phyloP scores from a whole-genome alignment of 2,329 filamentous ascomycete genomes.

The Diaporthe destruens region DNA sequence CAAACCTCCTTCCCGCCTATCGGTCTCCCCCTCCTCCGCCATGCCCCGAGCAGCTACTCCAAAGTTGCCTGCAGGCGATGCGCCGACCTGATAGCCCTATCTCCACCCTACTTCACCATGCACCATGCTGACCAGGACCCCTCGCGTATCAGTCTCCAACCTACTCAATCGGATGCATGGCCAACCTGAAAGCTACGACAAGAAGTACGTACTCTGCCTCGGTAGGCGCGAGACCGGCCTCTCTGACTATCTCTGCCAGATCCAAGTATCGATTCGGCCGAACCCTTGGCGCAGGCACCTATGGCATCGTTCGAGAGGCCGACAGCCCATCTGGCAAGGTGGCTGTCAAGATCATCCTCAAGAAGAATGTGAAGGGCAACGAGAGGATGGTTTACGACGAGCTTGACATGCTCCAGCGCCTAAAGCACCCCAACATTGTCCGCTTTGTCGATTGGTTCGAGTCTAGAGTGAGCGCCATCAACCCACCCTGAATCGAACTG shows the following conservation, averaged over 20 bases:
- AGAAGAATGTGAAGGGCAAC: slow-evolving; percentile 99
- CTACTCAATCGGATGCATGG: slow-evolving; percentile 97
- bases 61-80: slow-evolving; percentile 5
- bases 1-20: background rate
- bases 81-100: slow-evolving; percentile 9
- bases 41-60: slow-evolving; percentile 12
- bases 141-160: slow-evolving; percentile 72
- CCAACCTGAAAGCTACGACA: slow-evolving; percentile 98
- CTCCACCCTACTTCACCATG: slow-evolving; percentile 26
- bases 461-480: slow-evolving; percentile 78
- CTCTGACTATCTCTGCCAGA: slow-evolving; percentile 58
- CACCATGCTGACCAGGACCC: slow-evolving; percentile 38
- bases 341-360: slow-evolving; percentile 98
- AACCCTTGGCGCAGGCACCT: slow-evolving; percentile 95
- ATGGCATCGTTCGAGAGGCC: slow-evolving; percentile 97
- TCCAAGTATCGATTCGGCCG: slow-evolving; percentile 91
- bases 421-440: slow-evolving; percentile 96
- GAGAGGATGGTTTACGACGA: slow-evolving; percentile 99
- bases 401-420: slow-evolving; percentile 89
- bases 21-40: background rate
- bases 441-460: slow-evolving; percentile 99
- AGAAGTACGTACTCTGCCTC: slow-evolving; percentile 75
- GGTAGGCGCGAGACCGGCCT: slow-evolving; percentile 42
- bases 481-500: slow-evolving; percentile 4
- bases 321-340: slow-evolving; percentile 87